These are phyloP conservation scores for Daldinia eschscholtzii DNA, from an alignment of 2,329 filamentous ascomycete species.

Conservation along the genomic window DNA sequence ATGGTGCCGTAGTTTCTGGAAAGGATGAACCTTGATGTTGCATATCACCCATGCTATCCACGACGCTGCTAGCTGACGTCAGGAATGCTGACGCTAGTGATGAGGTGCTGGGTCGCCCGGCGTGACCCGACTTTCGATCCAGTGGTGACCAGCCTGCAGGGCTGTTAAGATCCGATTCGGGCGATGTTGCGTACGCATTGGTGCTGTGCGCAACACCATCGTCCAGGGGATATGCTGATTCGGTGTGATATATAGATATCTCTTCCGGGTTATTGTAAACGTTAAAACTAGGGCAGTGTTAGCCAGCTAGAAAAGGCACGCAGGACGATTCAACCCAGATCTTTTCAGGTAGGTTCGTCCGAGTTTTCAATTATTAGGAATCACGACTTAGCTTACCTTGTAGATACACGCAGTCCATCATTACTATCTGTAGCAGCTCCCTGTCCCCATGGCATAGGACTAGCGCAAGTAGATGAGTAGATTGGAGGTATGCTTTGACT, in stretches of 20 bases:
- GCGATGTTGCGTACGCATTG: constrained; percentile 48
- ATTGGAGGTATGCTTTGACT: constrained; percentile 51
- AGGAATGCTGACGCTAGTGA: constrained; percentile 43
- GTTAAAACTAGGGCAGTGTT: constrained; percentile 41
- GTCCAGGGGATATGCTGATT: constrained; percentile 48
- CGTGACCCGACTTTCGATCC: constrained; percentile 40
- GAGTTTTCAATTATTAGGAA: not conserved
- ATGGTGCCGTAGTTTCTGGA: constrained; percentile 50
- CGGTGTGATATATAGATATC: constrained; percentile 47
- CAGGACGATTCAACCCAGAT: not conserved
- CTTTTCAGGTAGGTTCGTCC: too few species aligned
- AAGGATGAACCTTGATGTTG: constrained; percentile 42
- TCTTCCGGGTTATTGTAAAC: constrained; percentile 49
- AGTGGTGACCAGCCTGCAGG: constrained; percentile 46
- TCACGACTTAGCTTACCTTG: constrained; percentile 40
- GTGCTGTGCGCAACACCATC: constrained; percentile 45
- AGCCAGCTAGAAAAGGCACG: constrained; percentile 14
- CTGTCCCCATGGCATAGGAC: constrained; percentile 48
- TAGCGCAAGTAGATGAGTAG: constrained; percentile 46
- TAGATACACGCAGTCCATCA: constrained; percentile 46
- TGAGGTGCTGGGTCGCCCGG: constrained; percentile 42
- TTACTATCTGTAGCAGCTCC: constrained; percentile 42
- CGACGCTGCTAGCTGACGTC: constrained; percentile 30
- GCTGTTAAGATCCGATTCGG: constrained; percentile 48
- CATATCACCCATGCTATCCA: constrained; percentile 32